Conservation (phyloP, 2,329 filamentous ascomycete species). For the Aspergillus sp. region DNA sequence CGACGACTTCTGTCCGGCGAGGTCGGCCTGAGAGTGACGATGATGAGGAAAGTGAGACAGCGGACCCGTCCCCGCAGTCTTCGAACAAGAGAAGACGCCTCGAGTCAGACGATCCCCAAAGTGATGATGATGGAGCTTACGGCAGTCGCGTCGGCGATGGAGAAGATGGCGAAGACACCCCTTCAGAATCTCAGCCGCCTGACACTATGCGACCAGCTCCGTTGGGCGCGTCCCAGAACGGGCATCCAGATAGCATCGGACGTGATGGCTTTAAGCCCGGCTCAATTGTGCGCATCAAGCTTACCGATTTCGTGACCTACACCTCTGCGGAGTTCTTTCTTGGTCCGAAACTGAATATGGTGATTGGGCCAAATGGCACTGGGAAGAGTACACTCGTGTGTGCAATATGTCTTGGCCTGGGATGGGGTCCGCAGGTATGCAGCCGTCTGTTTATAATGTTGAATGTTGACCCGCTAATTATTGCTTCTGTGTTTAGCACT, state of each 20-base stretch:
- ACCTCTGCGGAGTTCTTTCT: conserved; percentile 82
- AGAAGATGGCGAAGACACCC: conserved; percentile 9
- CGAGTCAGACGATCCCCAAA: conserved; percentile 15
- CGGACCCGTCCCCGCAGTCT: conserved; percentile 14
- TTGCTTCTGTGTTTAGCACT: conserved; percentile 40
- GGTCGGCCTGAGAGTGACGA: conserved; percentile 19
- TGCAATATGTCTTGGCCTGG: conserved; percentile 86
- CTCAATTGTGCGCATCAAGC: conserved; percentile 76
- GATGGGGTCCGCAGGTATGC: conserved; percentile 60
- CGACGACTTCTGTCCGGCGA: conserved; percentile 20
- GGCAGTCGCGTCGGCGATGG: conserved; percentile 4
- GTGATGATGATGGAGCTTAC: conserved; percentile 8
- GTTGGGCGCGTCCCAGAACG: conserved; percentile 1
- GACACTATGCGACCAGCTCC: no score
- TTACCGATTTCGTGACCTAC: conserved; percentile 92
- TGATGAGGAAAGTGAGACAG: conserved; percentile 11
- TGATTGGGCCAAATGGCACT: conserved; percentile 97
- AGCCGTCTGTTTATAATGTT: no score
- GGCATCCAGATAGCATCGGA: conserved; percentile 6
- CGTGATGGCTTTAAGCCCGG: conserved; percentile 47
- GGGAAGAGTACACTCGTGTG: conserved; percentile 97
- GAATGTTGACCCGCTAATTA: no score
- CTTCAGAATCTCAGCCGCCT: no score
- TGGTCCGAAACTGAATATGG: conserved; percentile 92
- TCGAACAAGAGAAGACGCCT: conserved; percentile 25